These are phyloP conservation scores for Scortechinia acanthostroma DNA, from an alignment of 2,329 filamentous ascomycete genomes.

Conservation along the genomic window DNA sequence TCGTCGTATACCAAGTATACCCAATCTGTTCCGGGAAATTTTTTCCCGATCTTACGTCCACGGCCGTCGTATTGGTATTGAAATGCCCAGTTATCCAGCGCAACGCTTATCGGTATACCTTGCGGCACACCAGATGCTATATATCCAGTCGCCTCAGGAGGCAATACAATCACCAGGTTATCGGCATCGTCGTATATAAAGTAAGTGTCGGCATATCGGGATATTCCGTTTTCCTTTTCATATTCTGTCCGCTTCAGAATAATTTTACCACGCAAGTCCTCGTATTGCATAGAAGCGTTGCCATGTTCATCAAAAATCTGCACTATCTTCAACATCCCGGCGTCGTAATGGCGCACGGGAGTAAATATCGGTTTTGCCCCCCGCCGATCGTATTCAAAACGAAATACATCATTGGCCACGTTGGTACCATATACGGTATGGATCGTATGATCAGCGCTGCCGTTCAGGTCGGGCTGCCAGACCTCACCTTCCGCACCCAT, in stretches of 20 bases:
- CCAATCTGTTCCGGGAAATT: neutral
- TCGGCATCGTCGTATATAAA: neutral
- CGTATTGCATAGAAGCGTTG: neutral
- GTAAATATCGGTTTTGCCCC: too few species aligned
- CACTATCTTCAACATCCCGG: neutral
- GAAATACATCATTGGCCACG: neutral
- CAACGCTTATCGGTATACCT: too few species aligned
- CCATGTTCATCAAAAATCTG: neutral
- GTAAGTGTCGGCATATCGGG: neutral
- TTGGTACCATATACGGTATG: neutral
- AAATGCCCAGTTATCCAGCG: slow-evolving; percentile 1
- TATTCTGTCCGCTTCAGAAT: neutral
- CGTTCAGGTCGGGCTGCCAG: neutral
- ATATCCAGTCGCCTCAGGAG: too few species aligned
- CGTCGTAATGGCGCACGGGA: too few species aligned
- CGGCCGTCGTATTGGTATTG: neutral
- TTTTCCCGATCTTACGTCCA: neutral
- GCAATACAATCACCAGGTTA: neutral
- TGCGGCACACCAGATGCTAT: too few species aligned
- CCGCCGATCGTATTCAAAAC: too few species aligned
- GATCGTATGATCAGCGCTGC: neutral
- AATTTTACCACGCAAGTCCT: neutral
- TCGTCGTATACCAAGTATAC: neutral
- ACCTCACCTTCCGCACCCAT: neutral
- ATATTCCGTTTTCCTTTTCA: neutral